Conservation (phyloP, 2,329 filamentous ascomycete species). For the Escovopsis sp. region DNA sequence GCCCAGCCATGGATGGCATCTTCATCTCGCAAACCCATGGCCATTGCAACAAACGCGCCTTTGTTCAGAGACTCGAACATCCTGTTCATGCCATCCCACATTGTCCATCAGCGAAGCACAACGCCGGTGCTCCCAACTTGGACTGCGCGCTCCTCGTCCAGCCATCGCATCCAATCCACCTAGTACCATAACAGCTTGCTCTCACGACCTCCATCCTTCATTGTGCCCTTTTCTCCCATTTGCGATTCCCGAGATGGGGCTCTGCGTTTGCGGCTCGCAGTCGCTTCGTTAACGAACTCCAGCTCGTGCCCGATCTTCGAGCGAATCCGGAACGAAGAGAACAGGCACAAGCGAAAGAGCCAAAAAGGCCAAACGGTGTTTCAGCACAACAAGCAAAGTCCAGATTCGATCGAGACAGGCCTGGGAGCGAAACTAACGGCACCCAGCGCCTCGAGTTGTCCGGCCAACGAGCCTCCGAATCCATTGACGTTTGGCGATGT, state of each 20-base stretch:
- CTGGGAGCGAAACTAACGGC: not conserved
- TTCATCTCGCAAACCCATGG: too few species aligned
- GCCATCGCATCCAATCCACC: not conserved
- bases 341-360: not conserved
- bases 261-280: conserved; percentile 3
- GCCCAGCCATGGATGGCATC: too few species aligned
- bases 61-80: too few species aligned
- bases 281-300: not conserved
- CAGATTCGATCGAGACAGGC: too few species aligned
- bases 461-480: not conserved
- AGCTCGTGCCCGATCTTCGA: too few species aligned
- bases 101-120: too few species aligned
- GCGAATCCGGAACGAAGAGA: too few species aligned
- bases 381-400: not conserved
- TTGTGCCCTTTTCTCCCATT: not conserved
- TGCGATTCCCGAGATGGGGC: not conserved
- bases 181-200: not conserved
- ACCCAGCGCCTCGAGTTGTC: not conserved
- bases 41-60: too few species aligned
- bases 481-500: too few species aligned
- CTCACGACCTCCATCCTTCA: not conserved
- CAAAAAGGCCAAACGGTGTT: not conserved
- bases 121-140: too few species aligned
- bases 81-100: too few species aligned
- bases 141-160: too few species aligned